Conservation (phyloP, 2,329 filamentous ascomycete species). For the Lachnellula hyalina region DNA sequence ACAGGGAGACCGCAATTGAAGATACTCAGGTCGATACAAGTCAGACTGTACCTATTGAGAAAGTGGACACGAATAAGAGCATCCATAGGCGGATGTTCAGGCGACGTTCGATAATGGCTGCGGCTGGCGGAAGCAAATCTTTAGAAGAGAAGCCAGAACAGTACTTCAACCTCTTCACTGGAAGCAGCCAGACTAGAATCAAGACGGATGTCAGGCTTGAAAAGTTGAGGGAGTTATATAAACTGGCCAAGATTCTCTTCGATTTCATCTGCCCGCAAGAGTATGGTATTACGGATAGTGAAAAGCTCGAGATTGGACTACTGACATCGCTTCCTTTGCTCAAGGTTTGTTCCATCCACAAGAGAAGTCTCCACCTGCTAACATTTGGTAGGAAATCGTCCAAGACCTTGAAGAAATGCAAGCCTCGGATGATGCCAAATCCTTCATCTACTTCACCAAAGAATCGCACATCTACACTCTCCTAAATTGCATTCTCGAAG, state of each 20-base stretch:
- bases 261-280: constrained; percentile 98
- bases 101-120: constrained; percentile 54
- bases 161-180: constrained; percentile 89
- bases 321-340: constrained; percentile 88
- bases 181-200: constrained; percentile 65
- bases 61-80: constrained; percentile 25
- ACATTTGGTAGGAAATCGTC: constrained; percentile 71
- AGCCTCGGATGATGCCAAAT: constrained; percentile 87
- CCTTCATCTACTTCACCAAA: constrained; percentile 98
- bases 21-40: constrained; percentile 16
- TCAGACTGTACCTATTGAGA: constrained; percentile 22
- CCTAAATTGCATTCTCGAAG: constrained; percentile 95
- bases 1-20: constrained; percentile 7
- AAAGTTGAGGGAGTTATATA: constrained; percentile 88
- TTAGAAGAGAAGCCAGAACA: constrained; percentile 47
- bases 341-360: constrained; percentile 34
- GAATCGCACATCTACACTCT: constrained; percentile 98
- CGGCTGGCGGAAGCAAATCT: constrained; percentile 35
- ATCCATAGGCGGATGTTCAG: constrained; percentile 49
- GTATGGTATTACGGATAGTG: constrained; percentile 90
- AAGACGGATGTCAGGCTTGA: constrained; percentile 82
- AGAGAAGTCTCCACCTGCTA: constrained; percentile 4
- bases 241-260: constrained; percentile 88
- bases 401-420: constrained; percentile 96
- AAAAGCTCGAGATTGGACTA: constrained; percentile 97